Conservation (phyloP, 1,284 basidiomycete species). For the Trichosporon coremiiforme region DNA sequence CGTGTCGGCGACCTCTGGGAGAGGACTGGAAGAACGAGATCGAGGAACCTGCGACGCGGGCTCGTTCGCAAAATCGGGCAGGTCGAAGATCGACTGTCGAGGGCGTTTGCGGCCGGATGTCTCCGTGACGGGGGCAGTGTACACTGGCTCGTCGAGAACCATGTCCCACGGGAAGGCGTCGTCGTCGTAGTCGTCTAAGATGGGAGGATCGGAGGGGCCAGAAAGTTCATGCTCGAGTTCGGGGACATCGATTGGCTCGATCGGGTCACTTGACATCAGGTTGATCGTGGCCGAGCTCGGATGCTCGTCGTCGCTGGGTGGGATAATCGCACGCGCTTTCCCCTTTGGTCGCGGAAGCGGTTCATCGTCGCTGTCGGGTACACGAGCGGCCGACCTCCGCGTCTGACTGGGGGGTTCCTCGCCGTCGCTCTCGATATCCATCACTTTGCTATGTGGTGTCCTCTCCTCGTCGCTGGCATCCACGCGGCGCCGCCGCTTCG, state of each 20-base stretch:
- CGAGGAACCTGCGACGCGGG: constrained; percentile 20
- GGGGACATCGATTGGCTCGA: background rate
- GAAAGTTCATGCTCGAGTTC: background rate
- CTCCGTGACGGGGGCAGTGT: background rate
- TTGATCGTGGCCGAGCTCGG: background rate
- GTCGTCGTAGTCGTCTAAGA: constrained; percentile 21
- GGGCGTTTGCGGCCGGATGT: background rate
- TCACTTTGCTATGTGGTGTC: background rate
- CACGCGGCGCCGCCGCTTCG: background rate
- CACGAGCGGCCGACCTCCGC: background rate
- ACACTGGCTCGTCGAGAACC: constrained; percentile 9
- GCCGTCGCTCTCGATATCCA: background rate
- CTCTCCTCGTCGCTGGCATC: background rate
- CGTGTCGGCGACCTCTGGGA: background rate
- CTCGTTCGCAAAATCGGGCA: constrained; percentile 27
- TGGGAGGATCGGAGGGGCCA: background rate
- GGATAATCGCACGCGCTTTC: background rate
- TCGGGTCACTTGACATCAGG: constrained; percentile 1
- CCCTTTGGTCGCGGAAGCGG: background rate
- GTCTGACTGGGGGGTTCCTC: background rate
- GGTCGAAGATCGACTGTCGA: constrained; percentile 1
- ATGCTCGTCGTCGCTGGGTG: background rate
- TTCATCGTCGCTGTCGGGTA: background rate
- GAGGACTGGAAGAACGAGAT: background rate
- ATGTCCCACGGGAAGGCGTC: constrained; percentile 5